phyloP scores from a whole-genome alignment of 1,284 basidiomycete genomes.

The Agroathelia rolfsii region DNA sequence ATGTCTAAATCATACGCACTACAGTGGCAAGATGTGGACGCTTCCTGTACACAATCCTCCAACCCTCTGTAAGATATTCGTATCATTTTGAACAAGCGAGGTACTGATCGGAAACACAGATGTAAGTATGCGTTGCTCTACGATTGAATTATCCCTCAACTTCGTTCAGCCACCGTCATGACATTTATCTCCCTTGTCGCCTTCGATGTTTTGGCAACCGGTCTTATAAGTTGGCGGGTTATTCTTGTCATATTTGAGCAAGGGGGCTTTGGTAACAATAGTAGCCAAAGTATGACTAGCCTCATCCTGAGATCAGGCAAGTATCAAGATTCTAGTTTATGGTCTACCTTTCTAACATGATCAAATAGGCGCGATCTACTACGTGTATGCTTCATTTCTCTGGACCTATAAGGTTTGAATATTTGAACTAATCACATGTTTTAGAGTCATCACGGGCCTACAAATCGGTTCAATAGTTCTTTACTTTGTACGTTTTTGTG shows the following conservation, averaged over 20 bases:
- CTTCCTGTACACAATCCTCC: conserved; percentile 1
- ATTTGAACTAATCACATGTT: not conserved
- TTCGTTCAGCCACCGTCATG: conserved; percentile 1
- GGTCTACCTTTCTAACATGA: not conserved
- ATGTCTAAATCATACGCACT: not conserved
- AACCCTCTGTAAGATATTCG: conserved; percentile 1
- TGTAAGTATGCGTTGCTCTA: not conserved
- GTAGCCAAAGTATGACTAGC: conserved; percentile 1
- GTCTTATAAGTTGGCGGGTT: not conserved
- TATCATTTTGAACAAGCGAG: not conserved
- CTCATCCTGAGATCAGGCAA: conserved; percentile 1
- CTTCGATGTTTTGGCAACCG: conserved; percentile 1
- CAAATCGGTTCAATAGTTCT: conserved; percentile 1
- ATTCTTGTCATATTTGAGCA: not conserved
- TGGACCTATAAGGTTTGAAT: not conserved
- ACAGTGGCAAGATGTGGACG: conserved; percentile 1
- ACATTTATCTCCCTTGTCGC: conserved; percentile 1
- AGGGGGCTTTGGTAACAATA: not conserved
- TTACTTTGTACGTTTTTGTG: not conserved
- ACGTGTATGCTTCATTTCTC: not conserved
- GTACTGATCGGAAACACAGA: not conserved
- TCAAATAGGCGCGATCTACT: conserved; percentile 1
- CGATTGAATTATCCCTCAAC: not conserved
- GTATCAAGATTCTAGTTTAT: not conserved
- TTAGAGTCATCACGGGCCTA: conserved; percentile 1